Evolutionary conservation across 2,329 filamentous ascomycete species (phyloP).

Genomic region (Sclerotinia sclerotiorum): DNA sequence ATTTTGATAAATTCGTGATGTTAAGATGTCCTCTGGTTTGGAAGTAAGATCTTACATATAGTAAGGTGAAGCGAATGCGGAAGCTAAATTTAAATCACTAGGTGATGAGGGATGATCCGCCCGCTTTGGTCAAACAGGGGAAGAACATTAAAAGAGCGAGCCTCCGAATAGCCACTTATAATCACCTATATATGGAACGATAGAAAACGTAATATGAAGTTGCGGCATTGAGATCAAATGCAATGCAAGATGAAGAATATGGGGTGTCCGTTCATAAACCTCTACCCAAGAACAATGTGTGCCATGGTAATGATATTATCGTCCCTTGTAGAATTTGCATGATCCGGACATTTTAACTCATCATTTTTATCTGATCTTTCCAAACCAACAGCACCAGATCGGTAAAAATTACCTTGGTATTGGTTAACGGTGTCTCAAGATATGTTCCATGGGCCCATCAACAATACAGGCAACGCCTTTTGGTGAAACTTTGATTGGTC

Average conservation of each 20-base stretch:
- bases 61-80: not conserved
- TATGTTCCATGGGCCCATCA: too few species aligned
- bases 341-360: too few species aligned
- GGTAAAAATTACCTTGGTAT: too few species aligned
- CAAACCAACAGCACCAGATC: too few species aligned
- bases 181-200: not conserved
- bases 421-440: too few species aligned
- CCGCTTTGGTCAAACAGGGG: not conserved
- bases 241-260: not conserved
- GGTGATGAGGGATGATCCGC: not conserved
- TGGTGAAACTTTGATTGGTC: too few species aligned
- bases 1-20: not conserved
- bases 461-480: too few species aligned
- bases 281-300: not conserved
- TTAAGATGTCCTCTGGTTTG: not conserved
- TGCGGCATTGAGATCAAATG: not conserved
- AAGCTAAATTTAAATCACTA: not conserved
- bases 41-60: not conserved
- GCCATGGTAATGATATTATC: not conserved
- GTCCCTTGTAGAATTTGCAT: not conserved
- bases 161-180: not conserved
- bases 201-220: not conserved
- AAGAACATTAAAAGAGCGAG: not conserved
- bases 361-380: not conserved
- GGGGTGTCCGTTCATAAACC: not conserved